Evolutionary conservation across 176 grass and related monocot genomes (phyloP).

Genomic region (Oryza coarctata): DNA sequence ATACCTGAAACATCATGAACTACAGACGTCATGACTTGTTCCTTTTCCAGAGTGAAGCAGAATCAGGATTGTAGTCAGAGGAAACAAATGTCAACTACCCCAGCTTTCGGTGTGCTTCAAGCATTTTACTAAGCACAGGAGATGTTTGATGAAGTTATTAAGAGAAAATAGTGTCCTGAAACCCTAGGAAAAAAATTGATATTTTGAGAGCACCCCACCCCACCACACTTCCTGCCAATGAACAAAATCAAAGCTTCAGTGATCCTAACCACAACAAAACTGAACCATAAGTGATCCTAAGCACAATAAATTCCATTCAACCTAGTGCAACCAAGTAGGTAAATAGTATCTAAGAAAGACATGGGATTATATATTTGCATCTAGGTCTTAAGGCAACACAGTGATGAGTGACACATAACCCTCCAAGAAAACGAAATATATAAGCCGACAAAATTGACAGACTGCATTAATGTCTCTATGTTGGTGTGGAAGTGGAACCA

Average conservation of each 20-base stretch:
- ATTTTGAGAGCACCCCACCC: not conserved
- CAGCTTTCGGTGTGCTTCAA: not conserved
- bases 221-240: not conserved
- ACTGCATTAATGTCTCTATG: too few species aligned
- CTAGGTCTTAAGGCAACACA: too few species aligned
- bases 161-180: not conserved
- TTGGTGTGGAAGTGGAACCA: too few species aligned
- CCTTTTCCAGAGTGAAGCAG: not conserved
- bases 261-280: not conserved
- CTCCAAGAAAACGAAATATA: too few species aligned
- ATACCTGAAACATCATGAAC: conserved; percentile 47
- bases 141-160: not conserved
- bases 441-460: too few species aligned
- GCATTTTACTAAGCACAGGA: not conserved
- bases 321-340: not conserved
- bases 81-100: not conserved
- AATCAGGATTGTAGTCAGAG: not conserved
- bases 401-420: too few species aligned
- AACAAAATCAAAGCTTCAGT: not conserved
- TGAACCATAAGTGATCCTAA: not conserved
- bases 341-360: not conserved
- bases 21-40: conserved; percentile 43
- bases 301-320: not conserved
- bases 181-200: not conserved
- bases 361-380: not conserved